These are phyloP conservation scores for Metarhizium rileyi DNA, from an alignment of 2,329 filamentous ascomycete species.

Conservation along the genomic window DNA sequence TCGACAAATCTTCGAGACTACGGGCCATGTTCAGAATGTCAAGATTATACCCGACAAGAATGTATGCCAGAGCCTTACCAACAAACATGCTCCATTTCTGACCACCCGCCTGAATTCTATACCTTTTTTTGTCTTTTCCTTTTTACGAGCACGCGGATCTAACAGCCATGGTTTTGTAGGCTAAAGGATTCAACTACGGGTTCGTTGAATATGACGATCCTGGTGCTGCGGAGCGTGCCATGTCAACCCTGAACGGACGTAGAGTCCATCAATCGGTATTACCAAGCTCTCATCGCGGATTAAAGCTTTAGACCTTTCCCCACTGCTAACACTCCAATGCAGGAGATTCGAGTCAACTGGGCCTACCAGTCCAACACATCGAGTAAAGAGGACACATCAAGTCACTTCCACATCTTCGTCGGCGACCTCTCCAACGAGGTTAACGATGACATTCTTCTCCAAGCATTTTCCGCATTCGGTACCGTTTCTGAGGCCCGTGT, in stretches of 20 bases:
- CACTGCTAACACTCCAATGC: conserved; percentile 12
- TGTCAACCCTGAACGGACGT: conserved; percentile 92
- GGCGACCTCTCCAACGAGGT: conserved; percentile 97
- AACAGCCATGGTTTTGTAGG: conserved; percentile 40
- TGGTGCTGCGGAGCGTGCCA: conserved; percentile 88
- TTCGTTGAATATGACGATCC: conserved; percentile 99
- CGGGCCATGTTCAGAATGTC: conserved; percentile 94
- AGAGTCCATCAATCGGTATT: conserved; percentile 86
- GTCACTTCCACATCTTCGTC: conserved; percentile 98
- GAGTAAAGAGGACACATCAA: conserved; percentile 94
- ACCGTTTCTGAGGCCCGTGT: conserved; percentile 94
- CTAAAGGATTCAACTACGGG: conserved; percentile 97
- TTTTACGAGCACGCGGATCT: conserved; percentile 5
- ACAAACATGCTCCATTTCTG: neutral
- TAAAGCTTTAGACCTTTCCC: neutral
- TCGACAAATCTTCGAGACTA: conserved; percentile 97
- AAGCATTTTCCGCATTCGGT: conserved; percentile 94
- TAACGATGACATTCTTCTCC: conserved; percentile 87
- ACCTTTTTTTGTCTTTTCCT: no score
- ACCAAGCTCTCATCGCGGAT: neutral
- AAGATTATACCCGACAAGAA: conserved; percentile 99
- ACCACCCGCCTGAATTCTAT: neutral
- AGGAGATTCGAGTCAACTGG: conserved; percentile 99
- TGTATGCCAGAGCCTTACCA: conserved; percentile 53
- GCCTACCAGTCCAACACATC: conserved; percentile 93